Evolutionary conservation across 768 basidiomycete genomes (phyloP).

Genomic region (Dacryopinax spathularia): DNA sequence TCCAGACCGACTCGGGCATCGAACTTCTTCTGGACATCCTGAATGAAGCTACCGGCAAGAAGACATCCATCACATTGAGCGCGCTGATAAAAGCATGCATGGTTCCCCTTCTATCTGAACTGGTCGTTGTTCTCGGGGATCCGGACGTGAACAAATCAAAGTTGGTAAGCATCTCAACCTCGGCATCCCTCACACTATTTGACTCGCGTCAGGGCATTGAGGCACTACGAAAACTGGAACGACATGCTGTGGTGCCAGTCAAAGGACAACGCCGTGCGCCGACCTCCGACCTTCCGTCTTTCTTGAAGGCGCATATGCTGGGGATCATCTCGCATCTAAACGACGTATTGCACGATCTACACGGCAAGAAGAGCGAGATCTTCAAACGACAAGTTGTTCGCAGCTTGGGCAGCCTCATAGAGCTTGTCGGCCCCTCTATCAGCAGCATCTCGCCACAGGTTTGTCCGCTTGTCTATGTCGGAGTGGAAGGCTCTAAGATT

Average conservation of each 20-base stretch:
- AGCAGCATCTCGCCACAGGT: slow-evolving; percentile 79
- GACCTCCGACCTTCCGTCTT: slow-evolving; percentile 32
- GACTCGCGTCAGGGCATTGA: slow-evolving; percentile 33
- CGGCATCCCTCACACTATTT: slow-evolving; percentile 8
- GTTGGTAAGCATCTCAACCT: slow-evolving; percentile 27
- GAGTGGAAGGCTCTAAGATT: neutral
- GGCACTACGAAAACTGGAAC: slow-evolving; percentile 34
- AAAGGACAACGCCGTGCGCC: slow-evolving; percentile 20
- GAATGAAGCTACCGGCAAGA: slow-evolving; percentile 31
- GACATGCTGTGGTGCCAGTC: slow-evolving; percentile 19
- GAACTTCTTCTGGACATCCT: slow-evolving; percentile 50
- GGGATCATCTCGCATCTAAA: slow-evolving; percentile 76
- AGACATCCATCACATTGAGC: slow-evolving; percentile 27
- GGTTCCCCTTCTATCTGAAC: slow-evolving; percentile 53
- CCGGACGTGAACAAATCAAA: slow-evolving; percentile 34
- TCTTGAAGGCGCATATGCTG: slow-evolving; percentile 64
- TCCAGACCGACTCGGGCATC: slow-evolving; percentile 44
- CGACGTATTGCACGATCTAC: slow-evolving; percentile 71
- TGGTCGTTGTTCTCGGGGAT: slow-evolving; percentile 69
- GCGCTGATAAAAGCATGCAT: slow-evolving; percentile 50
- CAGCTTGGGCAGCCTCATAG: slow-evolving; percentile 60
- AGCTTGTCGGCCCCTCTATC: slow-evolving; percentile 54
- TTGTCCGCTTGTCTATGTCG: slow-evolving; percentile 11
- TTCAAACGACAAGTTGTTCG: slow-evolving; percentile 67
- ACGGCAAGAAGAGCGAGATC: slow-evolving; percentile 53